A percentile compares a stretch with the other conserved stretches of the same genome.
Evolutionary conservation across 176 grass and related monocot species (phyloP).

Genomic region (Tillandsia fasciculata): DNA sequence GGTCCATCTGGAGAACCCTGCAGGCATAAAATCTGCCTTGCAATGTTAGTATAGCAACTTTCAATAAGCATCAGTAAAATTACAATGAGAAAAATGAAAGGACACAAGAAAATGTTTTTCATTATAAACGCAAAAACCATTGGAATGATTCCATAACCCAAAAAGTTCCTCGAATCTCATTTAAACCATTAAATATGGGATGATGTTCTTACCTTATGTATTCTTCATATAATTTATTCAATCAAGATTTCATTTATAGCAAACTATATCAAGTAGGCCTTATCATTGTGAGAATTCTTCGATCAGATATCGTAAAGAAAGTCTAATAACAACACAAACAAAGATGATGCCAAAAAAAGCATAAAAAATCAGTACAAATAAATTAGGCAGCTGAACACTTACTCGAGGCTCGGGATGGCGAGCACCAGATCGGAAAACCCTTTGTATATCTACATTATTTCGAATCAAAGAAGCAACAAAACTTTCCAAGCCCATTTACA

Average conservation of each 20-base stretch:
- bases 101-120: neutral
- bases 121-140: too few relatives aligned
- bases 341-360: neutral
- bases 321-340: too few relatives aligned
- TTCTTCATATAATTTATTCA: too few relatives aligned
- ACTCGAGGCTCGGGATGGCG: conserved; percentile 83
- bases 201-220: too few relatives aligned
- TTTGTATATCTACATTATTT: conserved; percentile 70
- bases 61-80: neutral
- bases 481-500: conserved; percentile 14
- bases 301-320: too few relatives aligned
- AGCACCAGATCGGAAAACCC: conserved; percentile 66
- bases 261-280: too few relatives aligned
- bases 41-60: conserved; percentile 19
- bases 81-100: conserved; percentile 12
- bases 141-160: too few relatives aligned
- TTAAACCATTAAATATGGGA: too few relatives aligned
- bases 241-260: too few relatives aligned
- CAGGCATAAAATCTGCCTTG: conserved; percentile 77
- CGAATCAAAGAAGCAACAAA: conserved; percentile 18
- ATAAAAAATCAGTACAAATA: neutral
- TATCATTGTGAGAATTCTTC: neutral
- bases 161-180: too few relatives aligned
- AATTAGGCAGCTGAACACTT: conserved; percentile 15
- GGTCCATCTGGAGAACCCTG: conserved; percentile 95